Evolutionary conservation across 2,329 filamentous ascomycete species (phyloP), one percentile per base, ranked within the genome.

Genomic region (Venturia pyrina): DNA sequence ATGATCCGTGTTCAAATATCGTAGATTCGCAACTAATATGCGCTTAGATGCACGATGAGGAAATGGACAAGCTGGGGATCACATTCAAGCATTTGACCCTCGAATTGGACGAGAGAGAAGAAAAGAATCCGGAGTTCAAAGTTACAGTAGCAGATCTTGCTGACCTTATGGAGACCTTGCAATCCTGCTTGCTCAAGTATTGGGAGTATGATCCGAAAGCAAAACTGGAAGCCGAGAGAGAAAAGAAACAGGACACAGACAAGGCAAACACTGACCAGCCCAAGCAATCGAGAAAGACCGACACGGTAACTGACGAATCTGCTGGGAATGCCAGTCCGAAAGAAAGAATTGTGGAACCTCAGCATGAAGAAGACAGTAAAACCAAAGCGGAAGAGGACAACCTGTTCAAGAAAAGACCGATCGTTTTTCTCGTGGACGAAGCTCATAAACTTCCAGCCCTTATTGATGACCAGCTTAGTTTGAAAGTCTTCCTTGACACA

Each of bases 401-500:
- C 21, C n/a, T 64, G 2, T 64, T 64, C 32, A 46, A 50, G 15
- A 64, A 64, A 43, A 34, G 44, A 24, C 62, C 62, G 44, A 64
- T 64, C 15, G 62, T 64, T 21, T 64, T 64, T 32, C 44, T 64
- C 17, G 43, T 64, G 6, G 62, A 64, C 46, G 62, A 64, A 40
- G 62, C 44, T 40, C 62, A 64, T 40, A 64, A 64, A 24, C 44
- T 64, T 4, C 62, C 62, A 17, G 62, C 62, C 1, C 62, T 64
- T 7, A 50, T 64, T 19, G 46, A 64, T 43, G 62, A 64, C 44
- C 40, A 46, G 15, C 46, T 64, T 8, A 48, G 41, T n/a, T 24
- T 64, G 21, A 64, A 64, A 50, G 62, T 64, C 24, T 64, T 64
- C 24, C 62, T 64, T 37, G 62, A 64, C 62, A 53, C 62, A 15